Evolutionary conservation across 1,284 basidiomycete species (phyloP), one percentile per base, ranked within the genome.

Genomic region (Kalmanozyma brasiliensis): DNA sequence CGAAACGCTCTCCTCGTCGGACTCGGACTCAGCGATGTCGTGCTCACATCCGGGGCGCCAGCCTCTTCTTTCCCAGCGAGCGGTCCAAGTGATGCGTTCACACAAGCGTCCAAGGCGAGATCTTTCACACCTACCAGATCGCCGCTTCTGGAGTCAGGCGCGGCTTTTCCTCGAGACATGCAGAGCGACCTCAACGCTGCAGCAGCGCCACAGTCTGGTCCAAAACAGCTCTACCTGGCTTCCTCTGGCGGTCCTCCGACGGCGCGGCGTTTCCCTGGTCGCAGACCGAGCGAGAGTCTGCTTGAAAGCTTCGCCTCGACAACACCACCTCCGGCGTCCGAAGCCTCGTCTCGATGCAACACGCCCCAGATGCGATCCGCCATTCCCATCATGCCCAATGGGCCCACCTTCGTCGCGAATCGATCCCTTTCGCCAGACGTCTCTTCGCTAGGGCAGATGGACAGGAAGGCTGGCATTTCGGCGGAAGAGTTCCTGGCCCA

Each of bases 331-430:
- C 38, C 51, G 3, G 19, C n/a, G 0, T 47, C 53, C 8, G 61
- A 52, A n/a, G 16, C 35, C 5, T 42, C 49, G 5, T 61, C 67
- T 30, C 49, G 67, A 9, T 53, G 44, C 52, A 60, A 30, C 30
- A 70, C 60, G 13, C 61, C 58, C 9, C 56, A 56, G 24, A 58
- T 56, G 52, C 66, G 60, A 4, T 58, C 53, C 16, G 48, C 61
- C n/a, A 48, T 71, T 8, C 68, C 68, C 8, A 59, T 71, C 47
- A 40, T 63, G 59, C 63, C 68, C n/a, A 63, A 38, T 30, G 55
- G 58, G 11, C 68, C 63, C 8, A 43, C 68, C 20, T 71, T 71
- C 16, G 48, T 57, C 8, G 45, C 55, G 1, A 23, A 24, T 19
- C 38, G 53, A 26, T 41, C 53, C 8, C 37, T 41, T 4, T 52